Evolutionary conservation across 805 yeast species (phyloP), one percentile per base, ranked within the genome.

Genomic region (Teunomyces panamensis): DNA sequence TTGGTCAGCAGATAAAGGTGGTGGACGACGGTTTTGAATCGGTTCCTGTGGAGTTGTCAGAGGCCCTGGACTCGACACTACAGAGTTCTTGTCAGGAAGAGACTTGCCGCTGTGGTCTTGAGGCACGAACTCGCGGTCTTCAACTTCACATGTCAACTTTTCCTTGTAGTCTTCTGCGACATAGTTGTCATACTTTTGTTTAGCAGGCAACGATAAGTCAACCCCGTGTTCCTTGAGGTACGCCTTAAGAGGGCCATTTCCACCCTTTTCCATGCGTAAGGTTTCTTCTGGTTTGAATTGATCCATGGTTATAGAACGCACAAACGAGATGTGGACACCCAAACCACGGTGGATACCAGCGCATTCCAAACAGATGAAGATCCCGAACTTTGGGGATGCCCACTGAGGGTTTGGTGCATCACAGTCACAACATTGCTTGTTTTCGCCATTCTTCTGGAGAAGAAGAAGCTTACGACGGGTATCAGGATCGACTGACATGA

Each of bases 371-470:
- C 99, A 94, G 62, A 94, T 92, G 69, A 91, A 94, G 51, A 94
- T 87, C 50, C 99, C 99, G 69, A 92, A 90, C 68, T 94, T 94
- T 32, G 98, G 98, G 10, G 97, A 89, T 1, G 98, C 97, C 99
- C 99, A 94, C 67, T 94, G 99, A 8, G 99, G 99, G 64, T 91
- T 92, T 49, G 96, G 96, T 1, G 97, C 96, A 33, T 74, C 77
- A 69, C 99, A 94, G 66, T 94, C 99, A 66, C 89, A 86, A 69
- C 99, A 94, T 65, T 81, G 84, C 71, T 86, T 89, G 74, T 90
- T 89, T 10, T 75, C 85, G 26, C 92, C 96, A 42, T 75, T 74
- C 63, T 89, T 89, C 62, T 92, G 98, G 51, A 92, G 71, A 37
- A 83, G 83, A 56, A 73, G 62, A 35, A 88, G 75, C 63, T 85